These are phyloP conservation scores for Geranium incanum DNA, from an alignment of 441 rosid species.

Conservation along the genomic window DNA sequence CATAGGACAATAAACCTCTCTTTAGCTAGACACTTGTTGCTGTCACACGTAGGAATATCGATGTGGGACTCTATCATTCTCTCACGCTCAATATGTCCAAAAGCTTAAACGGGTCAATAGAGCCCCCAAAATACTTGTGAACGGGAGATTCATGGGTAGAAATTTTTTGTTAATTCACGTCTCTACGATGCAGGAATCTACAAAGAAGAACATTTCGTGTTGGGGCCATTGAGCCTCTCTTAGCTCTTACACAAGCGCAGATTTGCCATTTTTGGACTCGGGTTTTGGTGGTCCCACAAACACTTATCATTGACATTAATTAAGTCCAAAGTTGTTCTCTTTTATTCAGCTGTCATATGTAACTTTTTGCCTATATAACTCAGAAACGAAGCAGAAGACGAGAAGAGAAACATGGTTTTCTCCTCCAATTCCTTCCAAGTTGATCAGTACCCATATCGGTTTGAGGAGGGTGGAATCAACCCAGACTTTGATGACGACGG, in stretches of 20 bases:
- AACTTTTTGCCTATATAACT: not conserved
- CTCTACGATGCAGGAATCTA: too few relatives aligned
- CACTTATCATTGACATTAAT: not conserved
- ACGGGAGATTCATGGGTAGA: too few relatives aligned
- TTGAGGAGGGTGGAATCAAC: constrained; percentile 16
- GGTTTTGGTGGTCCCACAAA: too few relatives aligned
- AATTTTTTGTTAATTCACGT: too few relatives aligned
- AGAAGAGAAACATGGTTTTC: not conserved
- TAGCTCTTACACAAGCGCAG: not conserved
- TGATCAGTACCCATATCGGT: constrained; percentile 3
- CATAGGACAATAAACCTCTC: not conserved
- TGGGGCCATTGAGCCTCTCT: not conserved
- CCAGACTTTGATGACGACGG: constrained; percentile 62
- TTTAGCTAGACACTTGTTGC: not conserved
- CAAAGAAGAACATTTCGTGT: too few relatives aligned
- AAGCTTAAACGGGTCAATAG: too few relatives aligned
- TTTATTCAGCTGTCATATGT: not conserved
- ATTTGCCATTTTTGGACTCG: not conserved
- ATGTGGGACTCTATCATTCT: too few relatives aligned
- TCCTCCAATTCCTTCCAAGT: not conserved
- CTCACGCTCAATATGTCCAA: too few relatives aligned
- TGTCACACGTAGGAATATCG: not conserved
- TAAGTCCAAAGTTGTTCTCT: not conserved
- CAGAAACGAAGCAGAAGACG: not conserved
- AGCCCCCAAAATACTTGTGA: too few relatives aligned